Base-by-base conservation (phyloP, 352 stramenopile species). In the Lagenidium giganteum region DNA sequence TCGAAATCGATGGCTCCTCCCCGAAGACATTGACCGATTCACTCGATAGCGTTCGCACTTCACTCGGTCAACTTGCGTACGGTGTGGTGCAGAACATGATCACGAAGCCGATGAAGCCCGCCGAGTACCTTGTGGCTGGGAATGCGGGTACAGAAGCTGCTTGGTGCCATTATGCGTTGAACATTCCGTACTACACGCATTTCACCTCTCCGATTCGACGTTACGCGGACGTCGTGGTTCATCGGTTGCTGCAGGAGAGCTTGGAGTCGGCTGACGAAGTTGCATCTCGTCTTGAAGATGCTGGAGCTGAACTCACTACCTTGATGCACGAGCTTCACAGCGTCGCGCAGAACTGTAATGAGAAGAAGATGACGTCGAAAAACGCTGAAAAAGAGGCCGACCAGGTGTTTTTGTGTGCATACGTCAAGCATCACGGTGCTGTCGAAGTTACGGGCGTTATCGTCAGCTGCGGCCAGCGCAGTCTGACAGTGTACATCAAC, bases 181-280 rank as follows among this genome's bases (percentile, higher is more conserved):
- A 98, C 50, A 98, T 98, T 47, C 93, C 93, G 8, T 98, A 97
- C 68, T 99, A 99, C 57, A 98, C 95, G 20, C 95, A 99, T 57
- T 99, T 99, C 50, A 99, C 95, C n/a, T 96, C 78, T 16, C 96
- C 96, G 1, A 99, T 99, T 71, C 76, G 95, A 30, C 73, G 94
- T 36, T 98, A 98, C 56, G 78, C 83, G 1, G 83, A 92, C 24
- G 74, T 92, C 28, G 70, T 85, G n/a, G 79, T 92, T 12, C 79
- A 92, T 26, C 71, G 76, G 1, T 31, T 89, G 17, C 49, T 92
- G 24, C 66, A 83, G 36, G 64, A 80, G 29, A 84, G 70, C 28
- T 33, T 87, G 11, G 53, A 47, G 24, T 32, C 58, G 0, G 31
- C 35, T 4, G 45, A 63, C 6, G 23, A 33, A 5, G 41, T 56